Base-by-base conservation (phyloP, 202 grass and related monocot species). In the Saccharum hybrid region DNA sequence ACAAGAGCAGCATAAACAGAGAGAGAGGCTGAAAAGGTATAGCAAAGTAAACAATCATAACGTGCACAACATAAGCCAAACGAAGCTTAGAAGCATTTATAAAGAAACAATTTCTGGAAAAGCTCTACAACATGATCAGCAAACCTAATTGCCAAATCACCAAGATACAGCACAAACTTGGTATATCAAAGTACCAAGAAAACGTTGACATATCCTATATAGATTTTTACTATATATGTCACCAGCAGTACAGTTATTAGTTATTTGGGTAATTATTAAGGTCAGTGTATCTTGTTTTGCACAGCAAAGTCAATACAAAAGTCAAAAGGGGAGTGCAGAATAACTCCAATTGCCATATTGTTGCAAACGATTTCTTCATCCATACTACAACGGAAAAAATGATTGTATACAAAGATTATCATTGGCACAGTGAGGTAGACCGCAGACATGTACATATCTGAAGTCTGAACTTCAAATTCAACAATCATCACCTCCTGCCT, bases 381-480 rank as follows among this genome's bases (percentile, higher is more conserved):
- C 4, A 78, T 64, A 56, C 11, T 43, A 52, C 43, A 75, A 51
- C 14, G 34, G 40, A 23, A 74, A 33, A 30, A 67, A 12, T 74
- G 68, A 31, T 56, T 59, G 33, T 64, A 63, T 80, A 71, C 21
- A 4, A 74, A 60, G 1, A 37, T 31, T 23, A 49, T 2, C 68
- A 79, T 48, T 48, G 59, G 7, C 48, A 63, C 1, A 39, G 11
- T 46, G 46, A 84, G 23, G 39, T 80, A 49, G 30, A 14, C 13
- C 14, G 13, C 78, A 51, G 22, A 8, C 7, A 2, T 88, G 81
- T 63, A 69, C 75, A 69, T 51, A 75, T 75, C 34, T 36, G 34
- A 36, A 36, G 31, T 33, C 40, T 75, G 62, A 80, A 75, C 63
- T 60, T 78, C 22, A 16, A 84, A 75, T 54, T 13, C 63, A 84